Evolutionary conservation across 371 early-diverging fungal species (phyloP), one percentile per base, ranked within the genome.

Genomic region (Syncephalis plumigaleata): DNA sequence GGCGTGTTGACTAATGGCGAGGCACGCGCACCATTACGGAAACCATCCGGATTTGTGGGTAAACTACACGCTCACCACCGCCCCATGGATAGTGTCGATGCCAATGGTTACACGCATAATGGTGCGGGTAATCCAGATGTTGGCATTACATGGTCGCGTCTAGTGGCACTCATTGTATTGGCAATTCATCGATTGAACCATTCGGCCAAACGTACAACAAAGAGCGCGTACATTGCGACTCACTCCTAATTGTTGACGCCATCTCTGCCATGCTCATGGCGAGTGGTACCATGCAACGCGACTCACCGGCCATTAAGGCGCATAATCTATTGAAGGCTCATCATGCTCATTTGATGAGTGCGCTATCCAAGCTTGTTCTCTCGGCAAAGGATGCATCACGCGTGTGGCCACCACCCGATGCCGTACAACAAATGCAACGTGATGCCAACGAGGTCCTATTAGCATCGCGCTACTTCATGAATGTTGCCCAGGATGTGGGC

Each of bases 251-350:
- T 17, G 81, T 88, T 4, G 71, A 80, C 27, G 73, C 87, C 13
- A 78, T 91, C 44, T 78, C 87, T 20, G 71, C 74, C 44, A 81
- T 94, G 81, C 67, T 94, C 42, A 68, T 76, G 16, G 70, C 88
- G 16, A 78, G 84, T 11, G 81, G 81, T 9, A 79, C 84, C 1
- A 68, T 80, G 9, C 76, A 75, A 16, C 73, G 73, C 47, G 81
- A 84, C 26, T 65, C 79, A 0, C 56, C 70, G 3, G 55, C 72
- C 45, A 68, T 84, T 52, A 69, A 73, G 27, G 61, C 68, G 16
- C 75, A 82, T 54, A 58, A 66, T 15, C 56, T 68, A 11, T 66
- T 93, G 20, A 70, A 79, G 52, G 63, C 70, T 31, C 77, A 84
- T 54, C 84, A 92, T 62, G 73, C 79, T 2, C 73, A 77, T 27